Evolutionary conservation across 1,284 basidiomycete species (phyloP).

Genomic region (Cutaneotrichosporon sp.): DNA sequence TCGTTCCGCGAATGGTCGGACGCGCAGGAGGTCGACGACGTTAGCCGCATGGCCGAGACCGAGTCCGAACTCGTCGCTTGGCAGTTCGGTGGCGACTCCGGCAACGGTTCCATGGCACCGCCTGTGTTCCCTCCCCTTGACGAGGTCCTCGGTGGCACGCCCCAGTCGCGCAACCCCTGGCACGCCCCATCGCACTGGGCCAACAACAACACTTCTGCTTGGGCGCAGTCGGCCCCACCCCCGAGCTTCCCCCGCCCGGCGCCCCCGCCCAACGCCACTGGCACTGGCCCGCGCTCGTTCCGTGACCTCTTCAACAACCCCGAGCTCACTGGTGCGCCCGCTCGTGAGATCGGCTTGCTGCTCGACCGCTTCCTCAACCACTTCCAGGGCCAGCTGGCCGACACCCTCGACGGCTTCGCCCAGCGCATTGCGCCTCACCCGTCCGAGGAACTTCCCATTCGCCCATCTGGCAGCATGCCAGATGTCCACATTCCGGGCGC

Average conservation of each 20-base stretch:
- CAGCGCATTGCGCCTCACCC: conserved; percentile 22
- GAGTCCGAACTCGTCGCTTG: conserved; percentile 45
- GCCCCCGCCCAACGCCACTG: conserved; percentile 13
- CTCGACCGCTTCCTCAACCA: conserved; percentile 51
- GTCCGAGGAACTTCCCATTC: conserved; percentile 6
- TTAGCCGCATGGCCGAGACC: conserved; percentile 24
- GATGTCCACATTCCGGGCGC: conserved; percentile 42
- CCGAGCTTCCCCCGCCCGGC: conserved; percentile 3
- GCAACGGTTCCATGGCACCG: background rate
- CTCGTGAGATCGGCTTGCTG: conserved; percentile 46
- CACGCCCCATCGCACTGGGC: conserved; percentile 11
- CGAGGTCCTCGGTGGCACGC: conserved; percentile 24
- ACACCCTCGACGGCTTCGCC: conserved; percentile 40
- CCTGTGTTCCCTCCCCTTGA: conserved; percentile 45
- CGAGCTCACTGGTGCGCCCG: conserved; percentile 26
- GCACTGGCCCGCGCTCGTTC: background rate
- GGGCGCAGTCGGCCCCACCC: background rate
- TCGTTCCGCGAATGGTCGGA: conserved; percentile 36
- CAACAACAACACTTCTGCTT: background rate
- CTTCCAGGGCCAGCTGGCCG: conserved; percentile 49
- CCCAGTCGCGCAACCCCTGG: conserved; percentile 9
- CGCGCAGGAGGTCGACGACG: conserved; percentile 18
- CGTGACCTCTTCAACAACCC: conserved; percentile 20
- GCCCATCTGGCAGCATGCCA: background rate
- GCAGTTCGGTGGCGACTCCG: conserved; percentile 30